Evolutionary conservation across 805 yeast species (phyloP).

Genomic region (Zygotorulaspora florentina): DNA sequence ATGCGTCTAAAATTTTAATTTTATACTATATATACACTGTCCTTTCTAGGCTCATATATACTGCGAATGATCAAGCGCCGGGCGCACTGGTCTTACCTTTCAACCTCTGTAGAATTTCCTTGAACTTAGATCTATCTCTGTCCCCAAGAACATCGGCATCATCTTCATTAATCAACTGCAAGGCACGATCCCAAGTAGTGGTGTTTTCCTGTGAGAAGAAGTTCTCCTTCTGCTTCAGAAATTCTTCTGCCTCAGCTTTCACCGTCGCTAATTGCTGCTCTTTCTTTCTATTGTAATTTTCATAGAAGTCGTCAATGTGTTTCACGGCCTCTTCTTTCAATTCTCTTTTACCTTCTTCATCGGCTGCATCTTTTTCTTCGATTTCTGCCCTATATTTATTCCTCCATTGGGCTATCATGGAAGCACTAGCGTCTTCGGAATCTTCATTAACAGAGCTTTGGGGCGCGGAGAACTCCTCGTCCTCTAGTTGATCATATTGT

Average conservation of each 20-base stretch:
- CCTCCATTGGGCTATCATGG: slow-evolving; percentile 54
- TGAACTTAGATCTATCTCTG: slow-evolving; percentile 68
- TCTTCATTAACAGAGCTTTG: slow-evolving; percentile 11
- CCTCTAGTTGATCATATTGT: slow-evolving; percentile 26
- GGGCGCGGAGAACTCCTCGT: slow-evolving; percentile 40
- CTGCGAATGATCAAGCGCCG: slow-evolving; percentile 49
- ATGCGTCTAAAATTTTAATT: too few species aligned
- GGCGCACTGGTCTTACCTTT: slow-evolving; percentile 71
- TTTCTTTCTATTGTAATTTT: slow-evolving; percentile 79
- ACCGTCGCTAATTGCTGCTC: slow-evolving; percentile 63
- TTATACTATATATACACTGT: background rate
- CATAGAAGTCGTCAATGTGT: slow-evolving; percentile 88
- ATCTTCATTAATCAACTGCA: slow-evolving; percentile 41
- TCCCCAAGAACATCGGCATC: slow-evolving; percentile 44
- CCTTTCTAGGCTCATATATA: background rate
- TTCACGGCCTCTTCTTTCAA: slow-evolving; percentile 72
- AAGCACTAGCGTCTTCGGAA: slow-evolving; percentile 5
- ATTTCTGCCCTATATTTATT: slow-evolving; percentile 76
- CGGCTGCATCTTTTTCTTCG: slow-evolving; percentile 69
- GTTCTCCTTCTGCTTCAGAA: slow-evolving; percentile 68
- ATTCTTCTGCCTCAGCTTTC: slow-evolving; percentile 63
- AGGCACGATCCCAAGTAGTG: slow-evolving; percentile 73
- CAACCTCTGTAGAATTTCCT: slow-evolving; percentile 57
- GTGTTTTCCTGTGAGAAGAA: slow-evolving; percentile 74
- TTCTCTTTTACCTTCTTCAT: slow-evolving; percentile 57